Evolutionary conservation across 805 yeast species (phyloP), one percentile per base, ranked within the genome.

Genomic region (Hanseniaspora mollemarum): DNA sequence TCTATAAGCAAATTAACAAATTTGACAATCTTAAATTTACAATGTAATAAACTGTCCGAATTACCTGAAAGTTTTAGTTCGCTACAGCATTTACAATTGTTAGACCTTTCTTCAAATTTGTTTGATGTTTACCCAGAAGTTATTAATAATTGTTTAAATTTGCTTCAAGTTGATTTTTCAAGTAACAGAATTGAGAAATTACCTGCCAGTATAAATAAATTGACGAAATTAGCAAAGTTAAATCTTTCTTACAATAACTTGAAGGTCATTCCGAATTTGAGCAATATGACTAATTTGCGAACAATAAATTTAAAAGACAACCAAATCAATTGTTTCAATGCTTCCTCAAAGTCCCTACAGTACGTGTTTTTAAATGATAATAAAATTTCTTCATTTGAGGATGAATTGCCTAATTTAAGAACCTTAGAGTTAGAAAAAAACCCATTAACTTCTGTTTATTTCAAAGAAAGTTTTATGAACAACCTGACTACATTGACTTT

Each of bases 81-180:
- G 19, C 67, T 85, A 39, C 69, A 69, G 40, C 72, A 72, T 54
- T 67, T 85, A 57, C 73, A 74, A 52, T 64, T 73, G 5, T 67
- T 92, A 56, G 86, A 92, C 61, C 66, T 92, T 42, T 78, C 95
- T 1, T 87, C 95, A 2, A 92, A 94, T 62, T 70, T 74, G 54
- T 77, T 84, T 59, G 72, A 72, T 41, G 57, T 56, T 1, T 80
- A 78, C 54, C 94, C 92, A 0, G 81, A 76, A 48, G 74, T 81
- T 1, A 68, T 90, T 18, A 77, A 78, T 56, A 71, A 74, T 22
- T 71, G 90, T 54, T 60, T 70, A 0, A 74, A 74, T 46, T 71
- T 90, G 49, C 67, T 70, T 39, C 81, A 81, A 49, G 70, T 92
- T 55, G 94, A 90, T 60, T 60, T 90, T 39, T 84, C 95, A 0